Evolutionary conservation across 148 eudicot genomes (phyloP), one percentile per base, ranked within the genome.

Genomic region (Spergularia marina): DNA sequence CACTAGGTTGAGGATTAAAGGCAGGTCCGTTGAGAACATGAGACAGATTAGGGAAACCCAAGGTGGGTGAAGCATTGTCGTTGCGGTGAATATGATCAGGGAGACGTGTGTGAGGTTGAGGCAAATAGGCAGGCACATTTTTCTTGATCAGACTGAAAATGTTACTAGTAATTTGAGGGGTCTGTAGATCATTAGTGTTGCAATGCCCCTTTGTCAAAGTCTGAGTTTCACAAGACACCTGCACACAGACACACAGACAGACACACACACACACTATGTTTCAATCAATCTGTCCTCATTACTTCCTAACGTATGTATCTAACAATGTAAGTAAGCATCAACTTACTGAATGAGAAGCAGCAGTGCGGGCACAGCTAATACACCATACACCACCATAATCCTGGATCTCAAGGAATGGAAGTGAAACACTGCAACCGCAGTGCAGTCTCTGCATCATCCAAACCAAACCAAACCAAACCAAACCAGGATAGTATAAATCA

Each of bases 381-480:
- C 98, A 94, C 71, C 85, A 83, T 4, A 94, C 83, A 52, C 98
- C 98, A 44, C 98, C 97, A 75, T 81, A 86, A 83, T 94, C 98
- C 83, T 88, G 83, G 74, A 84, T 86, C 60, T 94, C 97, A 55
- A 87, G 73, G 77, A 91, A 78, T 77, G 79, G 30, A 68, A 79
- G 84, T 41, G 98, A 90, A 71, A 93, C 98, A 68, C 90, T 86
- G 83, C 98, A 94, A 72, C 98, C 98, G 81, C 98, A 94, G 83
- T 94, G 98, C 58, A 91, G 83, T 63, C 82, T 87, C 98, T 94
- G 36, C 36, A 30, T 2, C 36, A 30, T 30, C 36, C 3, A 30
- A 30, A 30, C 36, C 36, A 23, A 23, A 23, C 25, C 25, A 23
- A n/a, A n/a, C 36, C 3, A 30, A 30, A 30, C 36, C 36, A 23